phyloP scores from a whole-genome alignment of 2,329 filamentous ascomycete genomes.

The Claviceps paspali region DNA sequence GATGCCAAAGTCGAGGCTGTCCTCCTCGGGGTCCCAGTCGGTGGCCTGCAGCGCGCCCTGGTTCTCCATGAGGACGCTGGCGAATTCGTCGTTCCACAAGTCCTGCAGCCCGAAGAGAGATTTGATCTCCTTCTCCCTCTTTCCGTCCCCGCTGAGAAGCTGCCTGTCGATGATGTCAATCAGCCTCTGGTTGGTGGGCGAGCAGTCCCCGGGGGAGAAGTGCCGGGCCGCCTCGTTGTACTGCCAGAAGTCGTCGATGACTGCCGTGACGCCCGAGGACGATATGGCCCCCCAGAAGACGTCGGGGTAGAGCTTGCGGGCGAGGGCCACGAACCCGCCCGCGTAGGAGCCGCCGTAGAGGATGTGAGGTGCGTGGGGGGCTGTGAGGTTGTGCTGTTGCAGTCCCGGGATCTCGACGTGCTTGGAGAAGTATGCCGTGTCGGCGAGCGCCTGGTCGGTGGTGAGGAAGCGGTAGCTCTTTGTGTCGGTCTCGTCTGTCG shows the following conservation, averaged over 20 bases:
- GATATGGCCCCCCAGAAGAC: slow-evolving; percentile 67
- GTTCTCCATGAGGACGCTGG: slow-evolving; percentile 22
- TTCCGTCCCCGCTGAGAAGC: slow-evolving; percentile 18
- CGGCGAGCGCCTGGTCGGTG: slow-evolving; percentile 69
- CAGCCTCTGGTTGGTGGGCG: slow-evolving; percentile 44
- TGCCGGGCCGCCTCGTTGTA: slow-evolving; percentile 36
- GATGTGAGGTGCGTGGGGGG: slow-evolving; percentile 53
- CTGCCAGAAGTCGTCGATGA: slow-evolving; percentile 63
- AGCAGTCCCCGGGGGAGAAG: slow-evolving; percentile 42
- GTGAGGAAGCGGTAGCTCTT: slow-evolving; percentile 67
- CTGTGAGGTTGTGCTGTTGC: slow-evolving; percentile 50
- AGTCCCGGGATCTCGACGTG: slow-evolving; percentile 57
- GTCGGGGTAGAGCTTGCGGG: slow-evolving; percentile 63
- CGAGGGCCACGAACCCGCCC: slow-evolving; percentile 62
- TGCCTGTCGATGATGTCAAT: slow-evolving; percentile 30
- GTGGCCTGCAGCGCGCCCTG: slow-evolving; percentile 29
- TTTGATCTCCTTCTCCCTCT: slow-evolving; percentile 31
- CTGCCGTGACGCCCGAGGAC: slow-evolving; percentile 63
- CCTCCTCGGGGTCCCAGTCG: slow-evolving; percentile 38
- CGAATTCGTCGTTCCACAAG: slow-evolving; percentile 34
- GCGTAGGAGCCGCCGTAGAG: slow-evolving; percentile 77
- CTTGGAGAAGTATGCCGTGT: slow-evolving; percentile 65
- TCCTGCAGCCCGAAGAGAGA: slow-evolving; percentile 30
- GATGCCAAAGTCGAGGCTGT: slow-evolving; percentile 23
- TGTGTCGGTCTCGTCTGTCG: slow-evolving; percentile 47